Base-by-base conservation (phyloP, 73 alveolate species). In the Effrenium voratum region DNA sequence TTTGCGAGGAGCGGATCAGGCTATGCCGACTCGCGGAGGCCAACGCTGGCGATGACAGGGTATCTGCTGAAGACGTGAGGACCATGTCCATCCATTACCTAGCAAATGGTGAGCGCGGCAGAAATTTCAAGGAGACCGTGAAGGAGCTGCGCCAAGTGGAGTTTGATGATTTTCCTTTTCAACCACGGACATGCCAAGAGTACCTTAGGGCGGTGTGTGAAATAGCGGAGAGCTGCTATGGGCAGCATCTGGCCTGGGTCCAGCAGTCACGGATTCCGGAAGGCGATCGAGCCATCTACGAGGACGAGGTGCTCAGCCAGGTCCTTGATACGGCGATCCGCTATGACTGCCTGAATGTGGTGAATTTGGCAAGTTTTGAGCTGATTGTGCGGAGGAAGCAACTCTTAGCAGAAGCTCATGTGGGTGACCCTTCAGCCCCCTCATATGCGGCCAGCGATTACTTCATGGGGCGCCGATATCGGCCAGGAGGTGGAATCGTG, bases 231-330 rank as follows among this genome's bases (percentile, higher is more conserved):
- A 34, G 57, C 1, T 83, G 93, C 77, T 83, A 83, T 49, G 82
- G 60, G 40, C 94, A 86, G 38, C 94, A 86, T 10, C 34, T 59
- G 81, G 63, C 83, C 19, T 86, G 94, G 94, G 83, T 86, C 22
- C 80, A 59, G 34, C 49, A 55, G 10, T 12, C 57, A 45, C 19
- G 46, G 83, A 60, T 86, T 5, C 94, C 94, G 16, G 94, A 86
- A 0, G 94, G 94, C 8, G 94, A 57, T 36, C 41, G 94, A 2
- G 30, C 83, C 34, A 28, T 60, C 47, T 60, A 38, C 15, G 94
- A 86, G 47, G 68, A 86, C 46, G 82, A 59, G 38, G 36, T 55
- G 70, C 83, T 86, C 26, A 60, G 83, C 83, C 28, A 40, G 0
- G 82, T 55, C 16, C 6, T 86, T 4, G 94, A 86, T 5, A 3